phyloP scores from a whole-genome alignment of 1,139 yeast genomes.

The Arxiozyma slooffiae region DNA sequence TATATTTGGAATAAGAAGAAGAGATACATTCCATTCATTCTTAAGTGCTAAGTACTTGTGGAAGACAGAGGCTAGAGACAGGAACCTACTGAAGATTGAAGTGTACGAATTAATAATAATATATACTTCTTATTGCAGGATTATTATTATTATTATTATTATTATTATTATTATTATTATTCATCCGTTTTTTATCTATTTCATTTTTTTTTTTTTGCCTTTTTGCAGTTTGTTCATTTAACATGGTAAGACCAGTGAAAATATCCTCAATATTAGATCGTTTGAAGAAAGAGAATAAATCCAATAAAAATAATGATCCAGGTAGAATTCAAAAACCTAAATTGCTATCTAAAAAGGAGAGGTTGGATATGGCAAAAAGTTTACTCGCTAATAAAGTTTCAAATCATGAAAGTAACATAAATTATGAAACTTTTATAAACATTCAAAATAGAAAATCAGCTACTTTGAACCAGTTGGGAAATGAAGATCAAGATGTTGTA shows the following conservation, averaged over 20 bases:
- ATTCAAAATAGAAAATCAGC: not conserved
- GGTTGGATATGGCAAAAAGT: not conserved
- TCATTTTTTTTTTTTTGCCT: no score
- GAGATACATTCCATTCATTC: no score
- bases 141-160: no score
- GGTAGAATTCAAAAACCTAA: not conserved
- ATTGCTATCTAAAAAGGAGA: not conserved
- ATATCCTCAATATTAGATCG: not conserved
- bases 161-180: no score
- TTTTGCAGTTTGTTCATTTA: not conserved
- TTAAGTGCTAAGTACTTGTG: no score
- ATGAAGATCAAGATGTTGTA: not conserved
- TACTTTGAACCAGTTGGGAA: not conserved
- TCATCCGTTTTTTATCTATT: not conserved
- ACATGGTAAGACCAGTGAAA: conserved; percentile 17
- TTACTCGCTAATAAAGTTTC: not conserved
- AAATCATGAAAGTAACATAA: not conserved
- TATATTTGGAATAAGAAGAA: no score
- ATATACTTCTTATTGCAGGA: not conserved
- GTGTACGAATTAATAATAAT: no score
- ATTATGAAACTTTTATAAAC: not conserved
- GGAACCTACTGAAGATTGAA: not conserved
- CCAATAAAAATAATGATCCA: not conserved
- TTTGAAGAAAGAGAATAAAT: not conserved
- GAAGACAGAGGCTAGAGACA: not conserved